These are phyloP conservation scores for Aristolochia contorta DNA, from an alignment of 164 flowering plant genomes.

Conservation along the genomic window DNA sequence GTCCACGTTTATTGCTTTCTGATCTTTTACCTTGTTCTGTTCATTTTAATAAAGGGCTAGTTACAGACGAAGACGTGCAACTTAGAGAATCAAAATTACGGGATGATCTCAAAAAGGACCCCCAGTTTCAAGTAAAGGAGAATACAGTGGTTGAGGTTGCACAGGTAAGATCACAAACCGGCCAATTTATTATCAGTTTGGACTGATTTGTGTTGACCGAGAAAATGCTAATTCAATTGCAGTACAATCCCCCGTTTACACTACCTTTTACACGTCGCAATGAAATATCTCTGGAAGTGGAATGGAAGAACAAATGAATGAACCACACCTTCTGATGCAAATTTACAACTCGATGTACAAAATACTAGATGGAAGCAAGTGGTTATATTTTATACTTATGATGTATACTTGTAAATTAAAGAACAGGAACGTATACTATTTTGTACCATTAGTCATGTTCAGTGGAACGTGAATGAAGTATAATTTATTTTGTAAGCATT, in stretches of 20 bases:
- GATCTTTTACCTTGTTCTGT: neutral
- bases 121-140: conserved; percentile 45
- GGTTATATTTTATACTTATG: neutral
- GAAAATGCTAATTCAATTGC: conserved; percentile 21
- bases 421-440: neutral
- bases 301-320: conserved; percentile 21
- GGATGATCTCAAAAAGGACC: conserved; percentile 40
- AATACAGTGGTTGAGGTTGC: conserved; percentile 70
- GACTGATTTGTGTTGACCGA: neutral
- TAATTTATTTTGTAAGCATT: neutral
- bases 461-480: neutral
- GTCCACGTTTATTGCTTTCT: neutral
- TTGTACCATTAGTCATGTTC: neutral
- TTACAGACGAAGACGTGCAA: conserved; percentile 69
- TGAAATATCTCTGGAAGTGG: conserved; percentile 79
- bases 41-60: conserved; percentile 43
- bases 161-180: conserved; percentile 36
- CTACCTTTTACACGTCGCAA: conserved; percentile 87
- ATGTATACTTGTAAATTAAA: neutral
- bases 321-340: neutral
- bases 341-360: neutral
- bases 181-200: neutral
- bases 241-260: conserved; percentile 95
- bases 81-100: conserved; percentile 44
- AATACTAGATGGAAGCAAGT: too few species aligned